Evolutionary conservation across 768 basidiomycete species (phyloP), one percentile per base, ranked within the genome.

Genomic region (Amanita rubescens): DNA sequence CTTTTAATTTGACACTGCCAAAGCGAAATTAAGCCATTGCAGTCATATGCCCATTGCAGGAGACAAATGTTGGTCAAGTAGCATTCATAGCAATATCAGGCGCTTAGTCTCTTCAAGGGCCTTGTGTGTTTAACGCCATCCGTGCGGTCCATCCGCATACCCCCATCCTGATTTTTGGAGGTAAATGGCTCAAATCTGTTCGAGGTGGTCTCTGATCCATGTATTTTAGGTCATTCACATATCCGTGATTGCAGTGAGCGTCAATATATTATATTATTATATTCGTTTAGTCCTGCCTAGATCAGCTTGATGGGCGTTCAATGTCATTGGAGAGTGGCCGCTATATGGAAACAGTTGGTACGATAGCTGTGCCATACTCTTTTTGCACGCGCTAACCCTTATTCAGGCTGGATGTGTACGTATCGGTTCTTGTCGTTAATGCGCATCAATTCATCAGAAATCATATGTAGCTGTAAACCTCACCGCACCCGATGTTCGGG

Each of bases 291-390:
- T 19, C 17, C 27, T 7, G 27, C n/a, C 45, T 46, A 82, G 80
- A 77, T 20, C 82, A 84, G 65, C 70, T 82, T 19, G 91, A 93
- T 65, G 78, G 76, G 3, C 76, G 84, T n/a, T 84, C 85, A 0
- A 90, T 93, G 73, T 74, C 85, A 1, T 64, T 94, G 56, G 88
- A 91, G 61, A 86, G 89, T 58, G 88, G 94, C 15, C 74, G 90
- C 20, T 95, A 94, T 64, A 88, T 95, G 85, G 94, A 96, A 69
- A 96, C 93, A 9, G 72, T 94, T 51, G 91, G 90, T 86, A 46
- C 11, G 78, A 61, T 49, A 11, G 14, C 17, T 37, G 25, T 15
- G 12, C 24, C 3, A 17, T 20, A 17, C 30, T 25, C 3, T 19
- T 1, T 54, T 38, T 12, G 20, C 55, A 42, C n/a, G 57, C 3